Conservation (phyloP, 176 grass and related monocot species). For the Cenchrus fungigraminus region DNA sequence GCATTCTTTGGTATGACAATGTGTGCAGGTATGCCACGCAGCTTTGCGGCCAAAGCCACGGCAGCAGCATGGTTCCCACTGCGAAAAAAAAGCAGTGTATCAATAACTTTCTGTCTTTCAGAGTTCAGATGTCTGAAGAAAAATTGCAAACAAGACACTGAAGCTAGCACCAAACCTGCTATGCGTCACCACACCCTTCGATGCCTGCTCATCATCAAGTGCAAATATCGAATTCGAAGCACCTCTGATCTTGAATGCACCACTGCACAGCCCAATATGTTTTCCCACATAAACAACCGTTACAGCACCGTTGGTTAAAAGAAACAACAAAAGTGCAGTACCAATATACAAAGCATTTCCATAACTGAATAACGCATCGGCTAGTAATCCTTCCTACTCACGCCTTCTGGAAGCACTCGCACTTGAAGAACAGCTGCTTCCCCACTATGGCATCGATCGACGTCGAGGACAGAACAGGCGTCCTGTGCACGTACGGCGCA, state of each 20-base stretch:
- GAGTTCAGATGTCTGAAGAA: not conserved
- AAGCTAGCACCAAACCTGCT: slow-evolving; percentile 70
- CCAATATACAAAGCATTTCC: not conserved
- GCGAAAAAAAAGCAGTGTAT: slow-evolving; percentile 14
- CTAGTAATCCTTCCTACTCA: slow-evolving; percentile 40
- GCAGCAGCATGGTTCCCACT: slow-evolving; percentile 98
- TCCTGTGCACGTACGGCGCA: slow-evolving; percentile 71
- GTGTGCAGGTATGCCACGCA: slow-evolving; percentile 88
- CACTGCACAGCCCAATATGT: slow-evolving; percentile 47
- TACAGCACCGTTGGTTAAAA: not conserved
- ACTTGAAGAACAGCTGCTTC: slow-evolving; percentile 87
- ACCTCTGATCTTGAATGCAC: slow-evolving; percentile 91
- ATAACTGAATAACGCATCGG: slow-evolving; percentile 22
- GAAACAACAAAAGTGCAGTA: slow-evolving; percentile 18
- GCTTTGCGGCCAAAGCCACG: slow-evolving; percentile 80
- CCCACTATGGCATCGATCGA: slow-evolving; percentile 66
- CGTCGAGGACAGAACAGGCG: slow-evolving; percentile 62
- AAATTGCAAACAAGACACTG: not conserved
- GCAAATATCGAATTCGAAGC: slow-evolving; percentile 95
- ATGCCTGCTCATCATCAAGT: slow-evolving; percentile 66
- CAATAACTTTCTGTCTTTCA: not conserved
- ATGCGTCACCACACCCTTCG: slow-evolving; percentile 88
- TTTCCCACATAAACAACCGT: slow-evolving; percentile 1
- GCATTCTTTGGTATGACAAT: slow-evolving; percentile 87
- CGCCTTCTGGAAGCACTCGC: slow-evolving; percentile 98